Evolutionary conservation across 1,284 basidiomycete genomes (phyloP), one percentile per base, ranked within the genome.

Genomic region (Trichosporon faecale): DNA sequence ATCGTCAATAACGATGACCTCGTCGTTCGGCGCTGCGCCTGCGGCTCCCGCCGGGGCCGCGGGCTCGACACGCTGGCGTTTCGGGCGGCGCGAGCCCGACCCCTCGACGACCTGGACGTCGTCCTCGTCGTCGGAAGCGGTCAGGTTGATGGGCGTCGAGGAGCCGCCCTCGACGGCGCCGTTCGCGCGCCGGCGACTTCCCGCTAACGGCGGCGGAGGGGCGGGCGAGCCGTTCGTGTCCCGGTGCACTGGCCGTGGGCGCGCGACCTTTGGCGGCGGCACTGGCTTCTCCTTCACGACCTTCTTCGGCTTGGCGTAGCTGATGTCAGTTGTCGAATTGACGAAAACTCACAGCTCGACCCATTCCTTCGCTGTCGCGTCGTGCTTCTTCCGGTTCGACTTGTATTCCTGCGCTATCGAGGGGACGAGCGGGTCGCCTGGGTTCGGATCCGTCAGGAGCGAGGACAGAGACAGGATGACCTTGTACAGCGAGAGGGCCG

Each of bases 361-460:
- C 93, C 94, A 96, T 85, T 96, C 93, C 83, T 92, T 87, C 29
- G 95, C 95, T 16, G 91, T 96, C 73, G 91, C 89, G 84, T 97
- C 95, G 82, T 97, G 97, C 79, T 92, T 89, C 76, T 90, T 86
- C 77, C 92, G 89, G 84, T 96, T 91, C 65, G 89, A 92, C 90
- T 93, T 94, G 88, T 95, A 96, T 78, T 94, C 84, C 81, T 94
- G 90, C 44, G 94, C 84, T 25, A 85, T 85, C 29, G 78, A 72
- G 9, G 84, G 80, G 21, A 85, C 84, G 29, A 86, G 81, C 0
- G 85, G 85, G 80, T 98, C 95, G 83, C 95, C 93, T 64, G 95
- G 95, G 85, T 97, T 98, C 75, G 95, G 95, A 82, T 98, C 95
- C 65, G 94, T 96, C 79, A 98, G 85, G 91, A 97, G 95, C 75